phyloP scores from a whole-genome alignment of 164 flowering plant species.

The Taxillus chinensis region DNA sequence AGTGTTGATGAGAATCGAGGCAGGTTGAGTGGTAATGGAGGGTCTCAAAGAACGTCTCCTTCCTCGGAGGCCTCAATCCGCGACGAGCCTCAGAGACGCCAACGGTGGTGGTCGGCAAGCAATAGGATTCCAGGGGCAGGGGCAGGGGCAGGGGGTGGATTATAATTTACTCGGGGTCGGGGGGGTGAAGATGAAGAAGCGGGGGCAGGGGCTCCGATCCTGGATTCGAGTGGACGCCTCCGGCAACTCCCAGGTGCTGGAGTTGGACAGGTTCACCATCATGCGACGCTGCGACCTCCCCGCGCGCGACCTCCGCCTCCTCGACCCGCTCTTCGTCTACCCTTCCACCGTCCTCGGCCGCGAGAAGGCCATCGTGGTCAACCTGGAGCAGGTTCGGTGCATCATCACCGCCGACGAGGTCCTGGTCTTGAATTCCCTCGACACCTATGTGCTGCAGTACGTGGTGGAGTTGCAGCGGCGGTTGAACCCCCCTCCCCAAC shows the following conservation, averaged over 20 bases:
- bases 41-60: conserved; percentile 63
- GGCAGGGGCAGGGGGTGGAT: no score
- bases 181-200: conserved; percentile 25
- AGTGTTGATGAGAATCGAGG: no score
- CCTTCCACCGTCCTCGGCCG: conserved; percentile 88
- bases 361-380: conserved; percentile 88
- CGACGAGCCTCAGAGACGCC: conserved; percentile 25
- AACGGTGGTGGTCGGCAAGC: no score
- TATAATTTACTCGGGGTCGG: conserved; percentile 39
- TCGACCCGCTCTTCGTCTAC: conserved; percentile 85
- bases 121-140: no score
- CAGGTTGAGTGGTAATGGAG: conserved; percentile 24
- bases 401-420: conserved; percentile 94
- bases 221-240: conserved; percentile 78
- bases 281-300: conserved; percentile 94
- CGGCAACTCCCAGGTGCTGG: conserved; percentile 68
- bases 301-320: conserved; percentile 83
- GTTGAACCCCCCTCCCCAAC: conserved; percentile 19
- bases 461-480: conserved; percentile 74
- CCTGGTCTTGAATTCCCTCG: conserved; percentile 64
- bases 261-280: conserved; percentile 78
- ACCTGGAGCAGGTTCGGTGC: conserved; percentile 89
- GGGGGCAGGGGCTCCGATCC: conserved; percentile 57
- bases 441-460: conserved; percentile 72
- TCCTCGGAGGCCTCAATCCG: conserved; percentile 49